Percentiles rank a stretch among this genome's conserved stretches.
Evolutionary conservation across 2,329 filamentous ascomycete species (phyloP).

Genomic region (Verticillium longisporum): DNA sequence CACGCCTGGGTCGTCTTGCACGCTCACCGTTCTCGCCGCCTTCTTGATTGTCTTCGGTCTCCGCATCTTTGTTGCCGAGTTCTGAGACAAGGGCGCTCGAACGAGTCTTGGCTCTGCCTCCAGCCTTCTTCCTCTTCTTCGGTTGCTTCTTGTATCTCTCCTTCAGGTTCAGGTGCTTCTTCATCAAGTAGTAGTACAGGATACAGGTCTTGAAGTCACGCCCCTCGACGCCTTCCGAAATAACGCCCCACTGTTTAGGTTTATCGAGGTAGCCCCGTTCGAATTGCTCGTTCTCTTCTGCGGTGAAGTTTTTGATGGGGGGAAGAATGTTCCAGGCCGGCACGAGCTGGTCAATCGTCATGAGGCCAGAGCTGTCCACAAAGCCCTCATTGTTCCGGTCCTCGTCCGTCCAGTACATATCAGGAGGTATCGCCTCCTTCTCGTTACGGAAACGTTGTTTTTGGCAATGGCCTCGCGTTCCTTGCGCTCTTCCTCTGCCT

Average conservation of each 20-base stretch:
- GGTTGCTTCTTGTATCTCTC: constrained; percentile 64
- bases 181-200: constrained; percentile 80
- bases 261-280: constrained; percentile 68
- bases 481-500: constrained; percentile 62
- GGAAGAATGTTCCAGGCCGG: constrained; percentile 66
- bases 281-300: constrained; percentile 63
- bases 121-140: constrained; percentile 49
- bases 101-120: constrained; percentile 47
- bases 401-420: constrained; percentile 58
- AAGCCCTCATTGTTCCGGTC: constrained; percentile 54
- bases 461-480: constrained; percentile 58
- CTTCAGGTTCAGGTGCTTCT: constrained; percentile 68
- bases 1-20: constrained; percentile 49
- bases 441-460: constrained; percentile 67
- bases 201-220: constrained; percentile 76
- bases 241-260: constrained; percentile 77
- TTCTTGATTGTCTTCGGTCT: constrained; percentile 48
- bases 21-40: constrained; percentile 54
- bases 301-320: constrained; percentile 67
- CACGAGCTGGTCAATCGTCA: constrained; percentile 60
- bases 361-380: constrained; percentile 58
- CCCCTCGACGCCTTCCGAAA: constrained; percentile 59
- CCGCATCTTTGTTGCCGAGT: constrained; percentile 52
- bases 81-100: constrained; percentile 62
- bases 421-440: constrained; percentile 68